Evolutionary conservation across 164 flowering plant species (phyloP), one percentile per base, ranked within the genome.

Genomic region (Cinnamomum micranthum): DNA sequence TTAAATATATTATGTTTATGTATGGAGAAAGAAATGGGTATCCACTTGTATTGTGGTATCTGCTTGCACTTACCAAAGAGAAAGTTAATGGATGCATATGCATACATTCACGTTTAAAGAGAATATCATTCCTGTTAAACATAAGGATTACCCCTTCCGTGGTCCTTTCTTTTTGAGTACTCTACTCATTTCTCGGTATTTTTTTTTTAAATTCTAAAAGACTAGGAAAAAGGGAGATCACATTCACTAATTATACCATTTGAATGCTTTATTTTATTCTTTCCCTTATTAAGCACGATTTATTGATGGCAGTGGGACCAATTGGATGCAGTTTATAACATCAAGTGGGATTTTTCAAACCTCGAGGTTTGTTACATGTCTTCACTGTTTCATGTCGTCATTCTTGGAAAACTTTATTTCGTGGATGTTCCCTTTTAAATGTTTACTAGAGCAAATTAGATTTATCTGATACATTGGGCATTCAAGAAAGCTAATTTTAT

Each of bases 331-430:
- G 84, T 96, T 33, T 94, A 92, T 75, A 80, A 87, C 71, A 86
- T 67, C 82, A 94, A 94, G 2, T 94, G 99, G 99, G 78, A 89
- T 76, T 96, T 96, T 78, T 81, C 89, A 50, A 91, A 94, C 80
- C 81, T 96, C 41, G 98, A 96, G 84, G 99, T 95, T 77, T 86
- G 96, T 81, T 35, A 1, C 69, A 72, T 66, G 6, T 22, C 50
- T 41, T 14, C 28, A 6, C 17, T 35, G 15, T 14, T 22, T 20
- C 47, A 31, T 31, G 41, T 31, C 27, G 1, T 33, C 17, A 66
- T 66, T 15, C 41, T 66, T 66, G 35, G 47, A 35, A 13, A 25
- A 28, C 20, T 19, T 73, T 4, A 41, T 15, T 15, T 27, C 25
- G 9, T 23, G 25, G 14, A 6, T 31, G 35, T 65, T 68, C 7